Evolutionary conservation across 495 filamentous ascomycete genomes (phyloP), one percentile per base, ranked within the genome.

Genomic region (Xylaria curta): DNA sequence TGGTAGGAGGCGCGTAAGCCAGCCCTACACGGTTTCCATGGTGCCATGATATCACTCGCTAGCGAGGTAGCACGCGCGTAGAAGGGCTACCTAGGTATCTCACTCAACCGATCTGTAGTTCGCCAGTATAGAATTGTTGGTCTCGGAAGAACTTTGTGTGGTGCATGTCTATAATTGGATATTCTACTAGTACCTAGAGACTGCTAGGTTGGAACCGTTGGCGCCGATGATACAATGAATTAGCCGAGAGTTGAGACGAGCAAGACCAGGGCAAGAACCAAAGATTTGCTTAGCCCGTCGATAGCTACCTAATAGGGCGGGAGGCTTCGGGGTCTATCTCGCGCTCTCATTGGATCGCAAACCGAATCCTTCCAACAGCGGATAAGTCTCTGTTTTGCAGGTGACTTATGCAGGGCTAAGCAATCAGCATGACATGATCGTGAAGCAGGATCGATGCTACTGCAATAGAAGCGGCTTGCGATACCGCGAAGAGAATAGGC

Each of bases 341-440:
- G 49, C 66, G 19, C 53, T 46, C 66, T 49, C 28, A 69, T 69
- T 69, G 66, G 66, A 69, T 69, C 56, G 31, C 28, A 40, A 47
- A 4, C 26, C 4, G 38, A 61, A 69, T 69, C 66, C 53, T 60
- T 61, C 51, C 40, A 51, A 64, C 26, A 44, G 26, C 17, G 51
- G 36, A 40, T 40, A 53, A 49, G 38, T 60, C 38, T 66, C 62
- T 71, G 49, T 66, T 51, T 42, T 66, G 69, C 69, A 71, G 69
- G 51, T 59, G 69, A 60, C 69, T 71, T 66, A 66, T 71, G 69
- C 69, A 66, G 40, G 51, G 26, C 60, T 26, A 61, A 24, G 66
- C 58, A 38, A 61, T 65, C 58, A 71, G 60, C 69, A 71, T 36
- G 60, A 33, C 47, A 58, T 33, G 46, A 65, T 65, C 44, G 49